Conservation (phyloP, 2,329 filamentous ascomycete genomes). For the Trichoderma sp. region DNA sequence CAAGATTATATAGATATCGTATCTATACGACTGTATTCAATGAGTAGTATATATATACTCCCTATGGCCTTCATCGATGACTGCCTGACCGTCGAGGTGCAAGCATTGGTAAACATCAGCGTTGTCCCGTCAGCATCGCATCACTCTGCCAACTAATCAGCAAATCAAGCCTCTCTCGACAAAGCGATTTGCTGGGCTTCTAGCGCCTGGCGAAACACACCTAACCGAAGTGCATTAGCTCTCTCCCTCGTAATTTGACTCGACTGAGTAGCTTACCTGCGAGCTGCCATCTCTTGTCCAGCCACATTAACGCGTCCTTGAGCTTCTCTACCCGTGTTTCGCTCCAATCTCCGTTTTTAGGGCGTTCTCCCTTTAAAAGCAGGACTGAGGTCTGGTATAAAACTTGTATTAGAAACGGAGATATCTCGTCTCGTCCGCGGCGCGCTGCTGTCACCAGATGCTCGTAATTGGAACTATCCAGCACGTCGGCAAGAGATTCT, state of each 20-base stretch:
- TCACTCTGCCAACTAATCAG: background rate
- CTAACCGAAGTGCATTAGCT: background rate
- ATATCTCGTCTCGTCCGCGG: background rate
- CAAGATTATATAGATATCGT: background rate
- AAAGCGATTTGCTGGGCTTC: conserved; percentile 8
- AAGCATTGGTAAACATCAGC: background rate
- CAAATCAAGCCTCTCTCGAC: background rate
- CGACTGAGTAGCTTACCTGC: background rate
- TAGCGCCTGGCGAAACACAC: background rate
- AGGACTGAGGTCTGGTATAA: background rate
- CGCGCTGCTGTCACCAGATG: background rate
- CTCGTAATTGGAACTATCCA: background rate
- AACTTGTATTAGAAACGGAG: background rate
- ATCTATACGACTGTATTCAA: background rate
- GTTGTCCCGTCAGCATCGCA: background rate
- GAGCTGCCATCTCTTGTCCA: conserved; percentile 7
- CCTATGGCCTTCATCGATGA: background rate
- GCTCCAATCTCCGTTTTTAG: background rate
- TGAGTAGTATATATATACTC: background rate
- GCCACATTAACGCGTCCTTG: background rate
- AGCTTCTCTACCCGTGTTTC: background rate
- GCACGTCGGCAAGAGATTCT: background rate
- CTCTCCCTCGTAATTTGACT: background rate
- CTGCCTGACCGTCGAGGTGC: background rate
- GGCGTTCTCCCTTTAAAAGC: background rate